These are phyloP conservation scores for Penicillium silybi DNA, from an alignment of 495 filamentous ascomycete genomes.

Conservation along the genomic window DNA sequence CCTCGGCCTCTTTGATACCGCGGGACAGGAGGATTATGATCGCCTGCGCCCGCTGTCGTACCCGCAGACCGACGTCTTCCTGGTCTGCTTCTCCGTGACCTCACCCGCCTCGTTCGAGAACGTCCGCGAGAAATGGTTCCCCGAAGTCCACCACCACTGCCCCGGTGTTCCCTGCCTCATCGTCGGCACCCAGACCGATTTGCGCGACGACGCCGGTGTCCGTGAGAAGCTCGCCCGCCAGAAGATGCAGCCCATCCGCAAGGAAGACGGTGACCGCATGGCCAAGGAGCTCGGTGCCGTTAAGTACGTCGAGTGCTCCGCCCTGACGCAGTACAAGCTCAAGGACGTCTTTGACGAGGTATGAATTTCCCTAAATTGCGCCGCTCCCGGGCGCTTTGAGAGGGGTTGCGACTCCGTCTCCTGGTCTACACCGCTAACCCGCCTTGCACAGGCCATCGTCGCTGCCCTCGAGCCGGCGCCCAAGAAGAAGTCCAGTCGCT, in stretches of 20 bases:
- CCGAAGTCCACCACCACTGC: conserved; percentile 97
- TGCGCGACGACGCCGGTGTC: conserved; percentile 84
- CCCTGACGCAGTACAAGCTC: conserved; percentile 94
- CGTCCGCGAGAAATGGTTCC: conserved; percentile 98
- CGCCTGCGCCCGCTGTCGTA: conserved; percentile 94
- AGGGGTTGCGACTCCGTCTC: not conserved
- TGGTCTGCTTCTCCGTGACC: conserved; percentile 97
- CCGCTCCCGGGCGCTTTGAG: not conserved
- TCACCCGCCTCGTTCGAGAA: conserved; percentile 99
- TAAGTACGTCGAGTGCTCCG: conserved; percentile 98
- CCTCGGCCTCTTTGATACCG: conserved; percentile 95
- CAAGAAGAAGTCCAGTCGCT: conserved; percentile 57
- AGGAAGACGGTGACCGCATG: conserved; percentile 92
- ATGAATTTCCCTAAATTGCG: conserved; percentile 22
- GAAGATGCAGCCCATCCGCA: conserved; percentile 86
- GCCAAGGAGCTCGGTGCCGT: conserved; percentile 93
- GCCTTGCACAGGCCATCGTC: conserved; percentile 68
- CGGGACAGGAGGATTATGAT: conserved; percentile 99
- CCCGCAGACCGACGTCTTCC: conserved; percentile 97
- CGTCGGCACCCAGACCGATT: conserved; percentile 95
- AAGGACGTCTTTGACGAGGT: conserved; percentile 99
- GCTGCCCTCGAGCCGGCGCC: conserved; percentile 82
- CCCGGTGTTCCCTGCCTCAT: conserved; percentile 97
- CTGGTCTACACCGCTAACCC: conserved; percentile 7
- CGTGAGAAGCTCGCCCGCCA: conserved; percentile 90